These are phyloP conservation scores for Amoebophrya sp. DNA, from an alignment of 169 alveolate species.

Conservation along the genomic window DNA sequence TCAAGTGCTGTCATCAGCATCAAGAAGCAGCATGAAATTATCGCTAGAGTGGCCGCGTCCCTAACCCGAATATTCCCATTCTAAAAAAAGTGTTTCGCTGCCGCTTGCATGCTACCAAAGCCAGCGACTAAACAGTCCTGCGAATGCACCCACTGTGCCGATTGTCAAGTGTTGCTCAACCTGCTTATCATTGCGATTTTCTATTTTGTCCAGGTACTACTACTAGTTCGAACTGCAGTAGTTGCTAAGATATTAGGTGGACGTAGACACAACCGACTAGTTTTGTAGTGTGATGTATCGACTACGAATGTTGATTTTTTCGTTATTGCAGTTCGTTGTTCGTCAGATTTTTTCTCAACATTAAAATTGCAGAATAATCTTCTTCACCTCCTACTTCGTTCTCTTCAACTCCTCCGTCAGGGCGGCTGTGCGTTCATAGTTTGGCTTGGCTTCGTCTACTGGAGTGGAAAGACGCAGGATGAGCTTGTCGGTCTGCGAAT, in stretches of 20 bases:
- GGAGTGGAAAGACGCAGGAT: background rate
- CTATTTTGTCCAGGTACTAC: background rate
- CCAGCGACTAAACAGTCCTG: conserved; percentile 9
- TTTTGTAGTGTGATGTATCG: no score
- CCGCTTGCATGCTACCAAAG: background rate
- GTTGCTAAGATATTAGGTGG: no score
- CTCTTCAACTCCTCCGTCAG: background rate
- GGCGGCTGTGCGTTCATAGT: background rate
- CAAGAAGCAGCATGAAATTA: no score
- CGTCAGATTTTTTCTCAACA: no score
- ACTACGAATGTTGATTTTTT: no score
- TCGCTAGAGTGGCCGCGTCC: no score
- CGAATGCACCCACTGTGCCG: conserved; percentile 22
- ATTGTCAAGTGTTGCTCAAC: background rate
- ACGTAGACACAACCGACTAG: no score
- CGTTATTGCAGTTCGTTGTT: no score
- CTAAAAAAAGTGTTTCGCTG: background rate
- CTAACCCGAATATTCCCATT: no score
- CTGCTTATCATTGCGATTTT: conserved; percentile 4
- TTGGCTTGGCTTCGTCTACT: background rate
- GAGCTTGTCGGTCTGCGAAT: background rate
- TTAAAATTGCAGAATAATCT: no score
- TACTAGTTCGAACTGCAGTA: background rate
- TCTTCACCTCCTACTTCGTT: background rate
- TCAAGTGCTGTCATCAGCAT: no score